phyloP scores from a whole-genome alignment of 2,329 filamentous ascomycete species.

The Teratosphaeria zuluensis region DNA sequence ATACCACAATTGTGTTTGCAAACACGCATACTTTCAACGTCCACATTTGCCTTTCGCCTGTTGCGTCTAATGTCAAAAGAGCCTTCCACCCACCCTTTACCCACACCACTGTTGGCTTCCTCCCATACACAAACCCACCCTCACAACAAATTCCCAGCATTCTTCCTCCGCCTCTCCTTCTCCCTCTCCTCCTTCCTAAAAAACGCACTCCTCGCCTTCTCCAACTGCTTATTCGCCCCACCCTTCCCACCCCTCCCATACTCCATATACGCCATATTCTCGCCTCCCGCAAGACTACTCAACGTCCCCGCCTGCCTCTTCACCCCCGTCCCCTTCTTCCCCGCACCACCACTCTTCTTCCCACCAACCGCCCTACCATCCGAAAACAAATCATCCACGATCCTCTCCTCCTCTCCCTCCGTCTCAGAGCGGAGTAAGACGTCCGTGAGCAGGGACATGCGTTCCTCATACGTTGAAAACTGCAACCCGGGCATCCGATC shows the following conservation, averaged over 20 bases:
- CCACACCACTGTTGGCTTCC: too few relatives aligned
- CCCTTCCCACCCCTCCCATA: conserved; percentile 29
- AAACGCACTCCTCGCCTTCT: conserved; percentile 35
- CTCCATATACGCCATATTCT: conserved; percentile 80
- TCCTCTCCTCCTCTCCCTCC: conserved; percentile 59
- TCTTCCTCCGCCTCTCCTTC: conserved; percentile 25
- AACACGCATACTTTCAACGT: too few relatives aligned
- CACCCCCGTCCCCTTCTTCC: conserved; percentile 41
- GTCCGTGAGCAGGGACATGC: conserved; percentile 77
- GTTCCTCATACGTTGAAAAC: conserved; percentile 68
- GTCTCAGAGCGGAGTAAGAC: conserved; percentile 81
- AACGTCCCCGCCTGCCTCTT: conserved; percentile 76
- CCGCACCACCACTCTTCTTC: conserved; percentile 34
- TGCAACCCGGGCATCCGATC: conserved; percentile 72
- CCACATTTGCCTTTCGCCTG: too few relatives aligned
- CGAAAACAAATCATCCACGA: conserved; percentile 58
- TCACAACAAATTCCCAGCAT: neutral
- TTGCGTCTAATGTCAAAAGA: too few relatives aligned
- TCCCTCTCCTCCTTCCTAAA: conserved; percentile 33
- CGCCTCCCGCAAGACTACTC: conserved; percentile 77
- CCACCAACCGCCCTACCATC: conserved; percentile 33
- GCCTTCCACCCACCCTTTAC: too few relatives aligned
- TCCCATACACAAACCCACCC: too few relatives aligned
- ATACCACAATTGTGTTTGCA: too few relatives aligned
- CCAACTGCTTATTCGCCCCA: conserved; percentile 36